A percentile compares a stretch with the other conserved stretches of the same genome.
Evolutionary conservation across 129 eudicot species (phyloP).

Genomic region (Scalesia atractyloides): DNA sequence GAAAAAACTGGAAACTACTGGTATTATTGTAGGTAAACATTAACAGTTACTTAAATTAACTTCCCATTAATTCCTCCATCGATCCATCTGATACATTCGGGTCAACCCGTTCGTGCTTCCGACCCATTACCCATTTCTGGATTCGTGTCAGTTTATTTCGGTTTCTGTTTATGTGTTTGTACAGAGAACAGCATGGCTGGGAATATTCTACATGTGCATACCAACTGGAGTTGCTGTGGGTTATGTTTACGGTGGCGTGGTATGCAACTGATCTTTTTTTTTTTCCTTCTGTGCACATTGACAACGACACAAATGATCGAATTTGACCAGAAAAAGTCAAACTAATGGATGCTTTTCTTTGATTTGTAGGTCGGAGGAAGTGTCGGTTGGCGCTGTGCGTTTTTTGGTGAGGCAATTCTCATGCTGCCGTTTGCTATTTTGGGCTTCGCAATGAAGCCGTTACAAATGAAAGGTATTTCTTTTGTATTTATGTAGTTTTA

Average conservation of each 20-base stretch:
- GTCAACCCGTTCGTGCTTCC: too few species aligned
- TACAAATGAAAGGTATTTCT: slow-evolving; percentile 80
- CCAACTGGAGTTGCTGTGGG: slow-evolving; percentile 92
- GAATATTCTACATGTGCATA: slow-evolving; percentile 95
- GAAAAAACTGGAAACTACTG: too few species aligned
- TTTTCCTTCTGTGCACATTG: not conserved
- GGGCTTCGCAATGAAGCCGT: slow-evolving; percentile 85
- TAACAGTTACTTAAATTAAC: too few species aligned
- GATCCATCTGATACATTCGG: too few species aligned
- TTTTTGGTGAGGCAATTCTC: slow-evolving; percentile 75
- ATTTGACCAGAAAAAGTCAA: not conserved
- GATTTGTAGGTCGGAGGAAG: slow-evolving; percentile 57
- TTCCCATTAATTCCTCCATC: too few species aligned
- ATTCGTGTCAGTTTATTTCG: not conserved
- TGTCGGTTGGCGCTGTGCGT: slow-evolving; percentile 80
- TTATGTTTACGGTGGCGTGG: slow-evolving; percentile 94
- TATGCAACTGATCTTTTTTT: slow-evolving; percentile 22
- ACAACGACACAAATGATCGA: not conserved
- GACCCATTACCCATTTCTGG: too few species aligned
- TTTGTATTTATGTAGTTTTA: not conserved
- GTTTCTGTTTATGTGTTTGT: not conserved
- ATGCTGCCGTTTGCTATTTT: slow-evolving; percentile 89
- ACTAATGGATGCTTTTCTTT: slow-evolving; percentile 12
- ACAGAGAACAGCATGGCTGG: slow-evolving; percentile 95
- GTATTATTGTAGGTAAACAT: too few species aligned